Percentiles rank a stretch among this genome's conserved stretches.
Evolutionary conservation across 1,139 yeast genomes (phyloP).

Genomic region (Blastobotrys aristatus): DNA sequence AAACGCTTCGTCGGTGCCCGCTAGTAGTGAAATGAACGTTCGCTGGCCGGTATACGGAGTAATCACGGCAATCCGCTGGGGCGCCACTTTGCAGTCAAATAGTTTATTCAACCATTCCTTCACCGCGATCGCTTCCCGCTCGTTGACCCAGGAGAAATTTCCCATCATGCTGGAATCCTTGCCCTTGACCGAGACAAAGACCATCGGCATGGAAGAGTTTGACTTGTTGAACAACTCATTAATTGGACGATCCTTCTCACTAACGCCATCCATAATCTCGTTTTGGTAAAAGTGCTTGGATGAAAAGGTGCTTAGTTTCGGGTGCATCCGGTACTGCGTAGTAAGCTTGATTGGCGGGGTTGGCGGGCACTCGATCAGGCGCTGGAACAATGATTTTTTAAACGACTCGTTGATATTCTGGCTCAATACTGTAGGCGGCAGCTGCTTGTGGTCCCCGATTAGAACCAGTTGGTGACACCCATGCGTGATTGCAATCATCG

Average conservation of each 20-base stretch:
- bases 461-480: constrained; percentile 85
- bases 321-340: constrained; percentile 95
- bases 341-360: constrained; percentile 81
- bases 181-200: constrained; percentile 91
- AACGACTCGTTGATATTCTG: constrained; percentile 61
- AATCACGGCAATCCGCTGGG: constrained; percentile 82
- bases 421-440: constrained; percentile 53
- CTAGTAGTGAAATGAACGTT: constrained; percentile 57
- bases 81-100: constrained; percentile 69
- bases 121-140: constrained; percentile 87
- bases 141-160: constrained; percentile 49
- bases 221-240: constrained; percentile 77
- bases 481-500: constrained; percentile 78
- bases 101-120: constrained; percentile 70
- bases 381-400: constrained; percentile 79
- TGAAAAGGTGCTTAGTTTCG: constrained; percentile 77
- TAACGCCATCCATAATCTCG: constrained; percentile 82
- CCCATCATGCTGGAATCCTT: constrained; percentile 86
- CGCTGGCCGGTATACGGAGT: constrained; percentile 96
- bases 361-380: constrained; percentile 68
- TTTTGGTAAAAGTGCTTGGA: constrained; percentile 93
- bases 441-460: constrained; percentile 93
- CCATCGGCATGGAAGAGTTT: constrained; percentile 75
- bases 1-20: constrained; percentile 63
- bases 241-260: constrained; percentile 59